phyloP scores from a whole-genome alignment of 441 rosid species.

The Pelargonium cotyledonis region DNA sequence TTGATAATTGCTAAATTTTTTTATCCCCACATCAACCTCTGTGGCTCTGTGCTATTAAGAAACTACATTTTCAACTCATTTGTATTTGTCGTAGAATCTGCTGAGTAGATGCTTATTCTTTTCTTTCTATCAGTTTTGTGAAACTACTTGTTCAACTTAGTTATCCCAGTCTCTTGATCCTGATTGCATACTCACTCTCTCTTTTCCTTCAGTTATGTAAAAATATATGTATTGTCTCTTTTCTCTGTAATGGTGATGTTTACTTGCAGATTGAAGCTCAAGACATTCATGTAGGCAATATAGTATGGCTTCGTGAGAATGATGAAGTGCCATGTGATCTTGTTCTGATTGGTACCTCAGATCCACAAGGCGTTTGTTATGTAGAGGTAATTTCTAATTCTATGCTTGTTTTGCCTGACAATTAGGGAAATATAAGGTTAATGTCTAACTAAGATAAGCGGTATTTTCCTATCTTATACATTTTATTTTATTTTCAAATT shows the following conservation, averaged over 20 bases:
- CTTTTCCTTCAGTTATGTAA: constrained; percentile 8
- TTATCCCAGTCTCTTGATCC: not conserved
- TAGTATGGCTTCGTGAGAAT: constrained; percentile 99
- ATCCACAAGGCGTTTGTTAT: constrained; percentile 87
- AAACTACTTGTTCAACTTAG: not conserved
- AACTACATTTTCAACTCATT: not conserved
- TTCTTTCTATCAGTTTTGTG: not conserved
- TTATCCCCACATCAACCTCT: too few species aligned
- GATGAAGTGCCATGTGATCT: constrained; percentile 99
- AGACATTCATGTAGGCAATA: constrained; percentile 77
- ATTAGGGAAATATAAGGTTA: not conserved
- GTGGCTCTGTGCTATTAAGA: not conserved
- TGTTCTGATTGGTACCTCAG: constrained; percentile 90
- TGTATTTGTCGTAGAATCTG: not conserved
- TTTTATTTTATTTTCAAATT: not conserved
- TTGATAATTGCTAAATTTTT: not conserved
- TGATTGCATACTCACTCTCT: not conserved
- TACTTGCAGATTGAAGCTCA: constrained; percentile 76
- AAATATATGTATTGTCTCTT: constrained; percentile 13
- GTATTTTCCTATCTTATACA: not conserved
- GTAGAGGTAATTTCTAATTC: constrained; percentile 54
- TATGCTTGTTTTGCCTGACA: constrained; percentile 3
- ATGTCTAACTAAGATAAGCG: not conserved
- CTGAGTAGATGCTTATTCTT: constrained; percentile 3
- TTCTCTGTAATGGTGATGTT: constrained; percentile 19